Base-by-base conservation (phyloP, 768 basidiomycete genomes). In the Psilocybe azurescens region DNA sequence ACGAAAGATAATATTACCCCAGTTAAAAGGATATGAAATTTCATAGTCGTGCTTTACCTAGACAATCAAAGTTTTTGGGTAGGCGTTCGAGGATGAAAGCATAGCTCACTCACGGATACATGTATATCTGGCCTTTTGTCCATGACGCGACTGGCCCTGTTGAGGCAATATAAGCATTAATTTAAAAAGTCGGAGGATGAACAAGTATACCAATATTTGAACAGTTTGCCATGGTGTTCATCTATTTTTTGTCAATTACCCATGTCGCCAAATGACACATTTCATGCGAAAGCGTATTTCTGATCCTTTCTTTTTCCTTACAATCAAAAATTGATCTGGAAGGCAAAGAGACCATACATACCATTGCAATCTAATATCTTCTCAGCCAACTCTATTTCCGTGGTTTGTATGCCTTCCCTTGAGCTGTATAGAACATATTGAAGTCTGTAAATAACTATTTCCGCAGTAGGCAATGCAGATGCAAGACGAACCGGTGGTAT, bases 251-350 rank as follows among this genome's bases (percentile, higher is more conserved):
- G 70, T 90, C 86, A 58, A 96, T 91, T 24, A 92, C 77, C 94
- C 94, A 96, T 59, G 86, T 86, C 2, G 94, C 94, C 36, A 96
- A 74, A 76, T 95, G 94, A 68, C 94, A 95, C 93, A 95, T 94
- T 73, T 96, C 94, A 67, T 96, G 94, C 32, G 91, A 87, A 11
- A 96, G 76, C 1, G 94, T 95, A 68, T 90, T 89, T 38, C 89
- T 81, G 53, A 95, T 89, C 41, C 93, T 86, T 57, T 92, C 94
- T 95, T 60, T 2, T 55, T 32, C 30, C 51, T 11, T 33, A 20
- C 18, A 13, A 30, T 44, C 20, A n/a, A 1, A 29, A 24, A 11
- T 13, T 16, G 53, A 53, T 9, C 30, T 30, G 41, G 9, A 41
- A 14, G 20, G 6, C 29, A 33, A 59, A 13, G 11, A 29, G 16